phyloP scores from a whole-genome alignment of 176 grass and related monocot genomes.

The Oryza glumipatula region DNA sequence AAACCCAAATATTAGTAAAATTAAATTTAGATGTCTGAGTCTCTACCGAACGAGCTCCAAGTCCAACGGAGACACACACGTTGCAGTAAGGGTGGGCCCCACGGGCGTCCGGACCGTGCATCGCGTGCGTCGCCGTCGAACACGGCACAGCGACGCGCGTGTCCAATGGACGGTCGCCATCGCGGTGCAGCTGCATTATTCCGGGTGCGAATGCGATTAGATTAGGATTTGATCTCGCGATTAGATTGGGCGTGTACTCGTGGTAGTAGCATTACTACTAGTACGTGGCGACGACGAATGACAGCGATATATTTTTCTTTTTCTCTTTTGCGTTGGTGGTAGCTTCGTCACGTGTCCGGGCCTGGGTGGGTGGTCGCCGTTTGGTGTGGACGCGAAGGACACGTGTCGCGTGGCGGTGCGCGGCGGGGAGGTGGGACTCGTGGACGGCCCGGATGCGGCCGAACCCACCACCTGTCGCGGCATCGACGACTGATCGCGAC shows the following conservation, averaged over 20 bases:
- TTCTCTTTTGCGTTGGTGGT: background rate
- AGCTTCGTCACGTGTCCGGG: background rate
- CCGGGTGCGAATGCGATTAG: background rate
- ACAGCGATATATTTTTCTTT: background rate
- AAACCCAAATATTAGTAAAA: too few species aligned
- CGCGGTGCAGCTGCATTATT: background rate
- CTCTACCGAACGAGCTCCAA: too few species aligned
- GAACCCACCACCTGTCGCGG: background rate
- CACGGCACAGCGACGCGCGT: background rate
- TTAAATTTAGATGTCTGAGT: too few species aligned
- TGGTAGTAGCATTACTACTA: too few species aligned
- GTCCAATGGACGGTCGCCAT: background rate
- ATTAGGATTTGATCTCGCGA: background rate
- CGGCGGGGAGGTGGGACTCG: background rate
- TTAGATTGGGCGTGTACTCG: background rate
- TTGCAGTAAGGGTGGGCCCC: background rate
- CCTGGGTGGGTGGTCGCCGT: too few species aligned
- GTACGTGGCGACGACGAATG: background rate
- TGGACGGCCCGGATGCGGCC: background rate
- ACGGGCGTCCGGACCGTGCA: background rate
- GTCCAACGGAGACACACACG: background rate
- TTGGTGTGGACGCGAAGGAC: background rate
- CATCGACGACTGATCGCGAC: background rate
- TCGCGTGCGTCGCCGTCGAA: background rate
- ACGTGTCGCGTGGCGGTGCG: background rate